phyloP scores from a whole-genome alignment of 164 flowering plant species.

The Echeveria elegans region DNA sequence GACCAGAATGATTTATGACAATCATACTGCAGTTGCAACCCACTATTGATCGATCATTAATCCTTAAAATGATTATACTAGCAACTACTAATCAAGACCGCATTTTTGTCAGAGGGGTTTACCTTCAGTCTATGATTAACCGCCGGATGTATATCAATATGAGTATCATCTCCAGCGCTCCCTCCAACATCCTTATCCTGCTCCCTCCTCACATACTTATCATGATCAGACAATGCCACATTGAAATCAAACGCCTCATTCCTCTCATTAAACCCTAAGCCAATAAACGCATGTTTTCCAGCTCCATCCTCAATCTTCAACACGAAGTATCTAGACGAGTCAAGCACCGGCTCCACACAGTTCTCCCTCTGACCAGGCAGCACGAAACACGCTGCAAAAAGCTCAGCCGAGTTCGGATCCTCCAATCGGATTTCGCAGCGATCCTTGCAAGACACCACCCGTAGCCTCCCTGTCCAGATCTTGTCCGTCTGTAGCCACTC shows the following conservation, averaged over 20 bases:
- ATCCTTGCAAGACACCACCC: conserved; percentile 74
- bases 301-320: conserved; percentile 86
- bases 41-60: background rate
- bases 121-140: conserved; percentile 98
- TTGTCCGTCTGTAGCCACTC: conserved; percentile 98
- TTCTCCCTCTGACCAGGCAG: conserved; percentile 75
- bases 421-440: conserved; percentile 97
- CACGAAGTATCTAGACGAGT: conserved; percentile 93
- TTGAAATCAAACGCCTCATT: conserved; percentile 99
- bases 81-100: background rate
- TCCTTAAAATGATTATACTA: background rate
- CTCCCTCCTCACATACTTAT: conserved; percentile 85
- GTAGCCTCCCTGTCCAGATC: conserved; percentile 98
- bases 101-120: background rate
- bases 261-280: conserved; percentile 82
- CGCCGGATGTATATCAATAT: conserved; percentile 89
- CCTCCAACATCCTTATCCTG: conserved; percentile 49
- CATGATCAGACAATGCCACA: conserved; percentile 97
- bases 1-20: background rate
- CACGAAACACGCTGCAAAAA: conserved; percentile 92
- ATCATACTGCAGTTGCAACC: background rate
- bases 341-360: conserved; percentile 85
- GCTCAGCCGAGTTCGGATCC: conserved; percentile 85
- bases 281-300: conserved; percentile 95
- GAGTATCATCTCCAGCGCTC: conserved; percentile 31